Evolutionary conservation across 2,329 filamentous ascomycete genomes (phyloP).

Genomic region (Elsinoe batatas): DNA sequence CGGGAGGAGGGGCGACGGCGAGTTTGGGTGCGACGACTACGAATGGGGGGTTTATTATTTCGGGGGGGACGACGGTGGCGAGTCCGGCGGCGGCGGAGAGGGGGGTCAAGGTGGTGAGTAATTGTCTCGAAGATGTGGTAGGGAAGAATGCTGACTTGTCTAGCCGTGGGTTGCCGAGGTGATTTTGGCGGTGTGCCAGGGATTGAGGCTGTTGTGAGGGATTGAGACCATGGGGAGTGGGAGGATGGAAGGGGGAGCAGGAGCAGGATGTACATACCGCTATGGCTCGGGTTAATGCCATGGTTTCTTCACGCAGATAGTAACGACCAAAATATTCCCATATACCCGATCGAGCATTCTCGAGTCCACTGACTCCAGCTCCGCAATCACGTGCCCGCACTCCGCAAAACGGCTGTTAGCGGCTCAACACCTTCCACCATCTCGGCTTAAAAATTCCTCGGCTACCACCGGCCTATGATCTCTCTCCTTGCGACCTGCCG

Average conservation of each 20-base stretch:
- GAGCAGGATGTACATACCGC: neutral
- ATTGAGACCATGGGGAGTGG: neutral
- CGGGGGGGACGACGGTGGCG: constrained; percentile 25
- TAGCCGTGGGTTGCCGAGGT: constrained; percentile 6
- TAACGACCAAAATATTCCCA: neutral
- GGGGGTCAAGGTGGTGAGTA: constrained; percentile 25
- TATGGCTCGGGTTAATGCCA: neutral
- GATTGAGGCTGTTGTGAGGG: neutral
- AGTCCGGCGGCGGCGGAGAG: constrained; percentile 23
- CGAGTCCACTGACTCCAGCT: neutral
- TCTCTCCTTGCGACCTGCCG: constrained; percentile 5
- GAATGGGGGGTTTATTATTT: constrained; percentile 24
- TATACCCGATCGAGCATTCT: neutral
- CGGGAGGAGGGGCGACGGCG: constrained; percentile 16
- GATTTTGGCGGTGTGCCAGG: neutral
- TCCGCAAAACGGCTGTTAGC: neutral
- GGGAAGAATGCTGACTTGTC: neutral
- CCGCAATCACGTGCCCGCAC: neutral
- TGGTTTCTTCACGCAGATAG: neutral
- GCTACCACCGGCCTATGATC: neutral
- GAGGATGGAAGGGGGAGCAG: neutral
- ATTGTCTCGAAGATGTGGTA: neutral
- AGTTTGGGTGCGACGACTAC: constrained; percentile 15
- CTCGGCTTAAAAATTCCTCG: neutral
- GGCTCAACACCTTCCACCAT: neutral